Evolutionary conservation across 495 filamentous ascomycete species (phyloP).

Genomic region (Podospora sp.): DNA sequence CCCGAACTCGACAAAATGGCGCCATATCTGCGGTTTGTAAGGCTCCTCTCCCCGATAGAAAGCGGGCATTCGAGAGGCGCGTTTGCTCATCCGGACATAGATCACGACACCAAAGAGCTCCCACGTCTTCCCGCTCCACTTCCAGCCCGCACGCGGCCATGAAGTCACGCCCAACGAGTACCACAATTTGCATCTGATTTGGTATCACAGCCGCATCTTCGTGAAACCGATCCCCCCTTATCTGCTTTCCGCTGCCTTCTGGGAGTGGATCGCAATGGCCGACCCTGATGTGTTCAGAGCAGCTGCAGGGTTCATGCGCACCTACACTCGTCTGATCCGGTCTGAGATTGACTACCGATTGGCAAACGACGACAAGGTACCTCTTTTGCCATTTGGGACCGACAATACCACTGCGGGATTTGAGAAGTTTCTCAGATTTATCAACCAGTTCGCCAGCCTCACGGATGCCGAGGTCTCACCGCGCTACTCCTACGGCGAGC

Average conservation of each 20-base stretch:
- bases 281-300: constrained; percentile 16
- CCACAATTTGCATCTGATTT: constrained; percentile 33
- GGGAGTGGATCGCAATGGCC: constrained; percentile 9
- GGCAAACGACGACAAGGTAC: constrained; percentile 23
- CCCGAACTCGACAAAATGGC: too few species aligned
- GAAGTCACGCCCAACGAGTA: not conserved
- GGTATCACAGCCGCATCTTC: constrained; percentile 12
- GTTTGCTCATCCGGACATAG: too few species aligned
- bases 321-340: constrained; percentile 43
- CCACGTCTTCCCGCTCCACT: not conserved
- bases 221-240: constrained; percentile 21
- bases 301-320: constrained; percentile 41
- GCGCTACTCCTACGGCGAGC: constrained; percentile 41
- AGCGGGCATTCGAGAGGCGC: too few species aligned
- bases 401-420: constrained; percentile 11
- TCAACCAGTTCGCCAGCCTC: constrained; percentile 23
- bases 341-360: constrained; percentile 44
- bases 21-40: too few species aligned
- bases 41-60: too few species aligned
- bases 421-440: constrained; percentile 31
- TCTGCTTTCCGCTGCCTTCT: constrained; percentile 14
- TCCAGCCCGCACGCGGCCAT: not conserved
- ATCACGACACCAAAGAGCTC: not conserved
- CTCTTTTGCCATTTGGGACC: constrained; percentile 16
- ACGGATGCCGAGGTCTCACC: constrained; percentile 15